These are phyloP conservation scores for Taphrina deformans DNA, from an alignment of 1,139 yeast species.

Conservation along the genomic window DNA sequence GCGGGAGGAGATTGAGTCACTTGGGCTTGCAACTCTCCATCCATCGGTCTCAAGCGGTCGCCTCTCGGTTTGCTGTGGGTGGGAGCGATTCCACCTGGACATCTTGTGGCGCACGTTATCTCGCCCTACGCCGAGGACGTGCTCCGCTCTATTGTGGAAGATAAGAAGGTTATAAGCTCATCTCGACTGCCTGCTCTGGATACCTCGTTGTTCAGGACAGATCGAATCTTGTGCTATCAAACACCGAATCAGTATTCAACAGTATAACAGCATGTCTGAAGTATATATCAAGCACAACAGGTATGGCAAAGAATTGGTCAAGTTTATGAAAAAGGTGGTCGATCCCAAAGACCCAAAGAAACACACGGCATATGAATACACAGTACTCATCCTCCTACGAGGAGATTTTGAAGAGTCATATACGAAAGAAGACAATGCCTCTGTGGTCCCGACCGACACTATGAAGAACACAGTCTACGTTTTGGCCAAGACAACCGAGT, in stretches of 20 bases:
- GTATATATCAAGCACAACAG: constrained; percentile 31
- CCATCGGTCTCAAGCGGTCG: too few species aligned
- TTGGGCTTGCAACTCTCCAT: too few species aligned
- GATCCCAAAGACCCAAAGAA: constrained; percentile 65
- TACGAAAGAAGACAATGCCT: constrained; percentile 80
- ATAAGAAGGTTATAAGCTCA: not conserved
- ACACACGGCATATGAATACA: constrained; percentile 83
- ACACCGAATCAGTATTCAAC: not conserved
- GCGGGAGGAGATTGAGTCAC: too few species aligned
- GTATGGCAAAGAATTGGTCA: constrained; percentile 82
- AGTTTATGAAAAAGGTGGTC: constrained; percentile 81
- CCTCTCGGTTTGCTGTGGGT: not conserved
- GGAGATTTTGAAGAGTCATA: constrained; percentile 78
- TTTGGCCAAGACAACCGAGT: constrained; percentile 73
- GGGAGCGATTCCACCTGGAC: not conserved
- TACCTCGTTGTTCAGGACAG: too few species aligned
- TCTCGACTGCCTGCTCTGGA: not conserved
- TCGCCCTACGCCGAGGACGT: constrained; percentile 11
- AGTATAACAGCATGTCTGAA: constrained; percentile 21
- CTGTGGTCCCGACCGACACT: constrained; percentile 93
- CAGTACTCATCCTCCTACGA: constrained; percentile 68
- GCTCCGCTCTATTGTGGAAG: not conserved
- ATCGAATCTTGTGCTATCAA: too few species aligned
- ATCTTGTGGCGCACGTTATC: constrained; percentile 2
- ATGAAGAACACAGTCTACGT: constrained; percentile 71